These are phyloP conservation scores for Lodderomyces metapsilosis DNA, from an alignment of 1,139 yeast genomes.

Conservation along the genomic window DNA sequence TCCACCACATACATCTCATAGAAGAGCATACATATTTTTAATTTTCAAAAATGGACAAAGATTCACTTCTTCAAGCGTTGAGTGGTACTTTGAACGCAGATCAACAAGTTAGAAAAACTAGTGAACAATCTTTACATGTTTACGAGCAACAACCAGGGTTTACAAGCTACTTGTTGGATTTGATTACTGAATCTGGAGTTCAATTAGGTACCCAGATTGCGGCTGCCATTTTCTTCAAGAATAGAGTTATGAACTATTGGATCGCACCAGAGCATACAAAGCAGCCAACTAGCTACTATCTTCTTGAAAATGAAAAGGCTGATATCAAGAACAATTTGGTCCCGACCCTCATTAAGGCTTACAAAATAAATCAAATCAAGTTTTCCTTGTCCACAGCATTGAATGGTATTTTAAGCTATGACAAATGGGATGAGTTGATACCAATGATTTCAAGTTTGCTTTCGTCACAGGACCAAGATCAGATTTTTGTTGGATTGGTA, in stretches of 20 bases:
- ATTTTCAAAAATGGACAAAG: conserved; percentile 50
- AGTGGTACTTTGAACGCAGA: conserved; percentile 47
- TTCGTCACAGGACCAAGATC: conserved; percentile 46
- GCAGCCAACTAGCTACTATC: conserved; percentile 24
- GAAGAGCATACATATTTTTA: too few relatives aligned
- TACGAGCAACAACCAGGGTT: conserved; percentile 54
- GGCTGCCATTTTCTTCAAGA: conserved; percentile 68
- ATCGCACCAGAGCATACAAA: conserved; percentile 42
- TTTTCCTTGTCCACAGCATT: conserved; percentile 46
- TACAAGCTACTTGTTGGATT: conserved; percentile 54
- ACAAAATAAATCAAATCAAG: conserved; percentile 32
- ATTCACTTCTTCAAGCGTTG: conserved; percentile 38
- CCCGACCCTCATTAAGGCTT: conserved; percentile 39
- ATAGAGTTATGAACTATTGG: conserved; percentile 62
- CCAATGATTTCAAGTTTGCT: conserved; percentile 40
- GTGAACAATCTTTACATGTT: conserved; percentile 40
- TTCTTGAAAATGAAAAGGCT: conserved; percentile 50
- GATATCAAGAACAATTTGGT: conserved; percentile 52
- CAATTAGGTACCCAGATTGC: conserved; percentile 54
- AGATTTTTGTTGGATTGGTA: conserved; percentile 57
- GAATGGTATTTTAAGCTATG: conserved; percentile 40
- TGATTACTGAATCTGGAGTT: conserved; percentile 47
- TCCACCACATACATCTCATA: not conserved
- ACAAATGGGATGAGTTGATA: conserved; percentile 47
- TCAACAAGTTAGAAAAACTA: conserved; percentile 36